Percentiles rank a stretch among this genome's conserved stretches.
Conservation (phyloP, 768 basidiomycete genomes). For the Macrolepiota fuliginosa region DNA sequence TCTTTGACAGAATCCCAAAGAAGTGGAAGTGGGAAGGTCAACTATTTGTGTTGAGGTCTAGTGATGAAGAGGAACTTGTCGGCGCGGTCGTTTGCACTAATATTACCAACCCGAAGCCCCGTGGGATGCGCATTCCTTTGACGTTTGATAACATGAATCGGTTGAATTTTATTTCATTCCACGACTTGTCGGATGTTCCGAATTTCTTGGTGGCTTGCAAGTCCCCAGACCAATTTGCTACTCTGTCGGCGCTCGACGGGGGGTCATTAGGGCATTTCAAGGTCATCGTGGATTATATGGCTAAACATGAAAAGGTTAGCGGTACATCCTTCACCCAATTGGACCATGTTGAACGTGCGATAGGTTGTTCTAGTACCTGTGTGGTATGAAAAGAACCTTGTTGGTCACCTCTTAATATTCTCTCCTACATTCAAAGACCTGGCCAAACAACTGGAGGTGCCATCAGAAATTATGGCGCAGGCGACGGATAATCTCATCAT, state of each 20-base stretch:
- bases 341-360: neutral
- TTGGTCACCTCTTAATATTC: constrained; percentile 51
- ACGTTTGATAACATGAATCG: constrained; percentile 10
- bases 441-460: constrained; percentile 39
- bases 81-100: constrained; percentile 27
- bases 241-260: constrained; percentile 26
- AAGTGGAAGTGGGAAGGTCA: constrained; percentile 68
- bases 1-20: constrained; percentile 44
- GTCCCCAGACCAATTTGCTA: constrained; percentile 50
- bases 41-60: constrained; percentile 39
- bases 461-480: constrained; percentile 23
- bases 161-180: constrained; percentile 31
- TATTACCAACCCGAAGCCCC: constrained; percentile 3
- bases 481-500: constrained; percentile 3
- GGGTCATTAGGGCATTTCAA: neutral
- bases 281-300: constrained; percentile 34
- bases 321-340: constrained; percentile 10
- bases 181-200: constrained; percentile 45
- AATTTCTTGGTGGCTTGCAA: constrained; percentile 49
- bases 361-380: constrained; percentile 52
- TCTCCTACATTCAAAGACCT: constrained; percentile 23
- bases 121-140: constrained; percentile 11
- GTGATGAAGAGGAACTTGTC: constrained; percentile 36
- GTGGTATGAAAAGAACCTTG: constrained; percentile 41
- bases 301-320: constrained; percentile 42